Evolutionary conservation across 768 basidiomycete species (phyloP).

Genomic region (Boletus pseudopeckii): DNA sequence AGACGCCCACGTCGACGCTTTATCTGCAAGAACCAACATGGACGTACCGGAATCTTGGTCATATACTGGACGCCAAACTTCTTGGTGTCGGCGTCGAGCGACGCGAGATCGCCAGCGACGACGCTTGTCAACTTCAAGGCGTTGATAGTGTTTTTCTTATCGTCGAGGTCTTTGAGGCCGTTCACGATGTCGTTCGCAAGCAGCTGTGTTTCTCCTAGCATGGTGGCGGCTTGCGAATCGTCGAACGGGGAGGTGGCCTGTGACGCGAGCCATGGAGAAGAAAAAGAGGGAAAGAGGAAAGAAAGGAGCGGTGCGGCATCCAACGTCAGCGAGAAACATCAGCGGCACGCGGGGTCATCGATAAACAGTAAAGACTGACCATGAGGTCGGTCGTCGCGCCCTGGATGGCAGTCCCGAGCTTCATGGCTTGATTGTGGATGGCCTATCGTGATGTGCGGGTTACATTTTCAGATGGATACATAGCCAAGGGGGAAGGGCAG

Average conservation of each 20-base stretch:
- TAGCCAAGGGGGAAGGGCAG: background rate
- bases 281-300: background rate
- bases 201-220: accelerated
- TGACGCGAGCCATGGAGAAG: background rate
- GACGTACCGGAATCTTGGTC: too few species aligned
- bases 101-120: background rate
- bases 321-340: background rate
- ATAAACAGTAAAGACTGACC: background rate
- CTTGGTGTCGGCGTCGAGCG: background rate
- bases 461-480: background rate
- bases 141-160: background rate
- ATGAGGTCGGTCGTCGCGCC: background rate
- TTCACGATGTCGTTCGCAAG: background rate
- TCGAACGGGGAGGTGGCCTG: background rate
- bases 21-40: too few species aligned
- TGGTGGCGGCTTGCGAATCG: background rate
- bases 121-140: accelerated
- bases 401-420: accelerated
- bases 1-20: too few species aligned
- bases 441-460: background rate
- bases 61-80: background rate
- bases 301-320: background rate
- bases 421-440: accelerated
- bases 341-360: background rate
- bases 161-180: background rate